These are phyloP conservation scores for Tulasnella sp. DNA, from an alignment of 768 basidiomycete species.

Conservation along the genomic window DNA sequence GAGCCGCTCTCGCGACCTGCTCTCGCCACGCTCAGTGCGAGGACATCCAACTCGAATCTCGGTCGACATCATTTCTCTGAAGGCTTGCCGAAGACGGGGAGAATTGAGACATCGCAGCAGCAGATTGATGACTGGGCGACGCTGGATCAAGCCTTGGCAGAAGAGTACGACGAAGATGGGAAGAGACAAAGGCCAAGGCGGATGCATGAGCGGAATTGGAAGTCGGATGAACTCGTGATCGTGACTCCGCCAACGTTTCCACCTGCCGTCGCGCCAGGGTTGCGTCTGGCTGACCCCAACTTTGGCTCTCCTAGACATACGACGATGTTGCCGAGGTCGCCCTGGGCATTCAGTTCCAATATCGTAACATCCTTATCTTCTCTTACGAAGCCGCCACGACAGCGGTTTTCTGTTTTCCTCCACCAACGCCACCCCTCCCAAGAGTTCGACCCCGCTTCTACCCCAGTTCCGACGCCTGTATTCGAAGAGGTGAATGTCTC, in stretches of 20 bases:
- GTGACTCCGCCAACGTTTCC: background rate
- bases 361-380: background rate
- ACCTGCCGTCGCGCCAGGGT: background rate
- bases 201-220: slow-evolving; percentile 1
- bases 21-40: background rate
- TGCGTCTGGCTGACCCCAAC: background rate
- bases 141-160: background rate
- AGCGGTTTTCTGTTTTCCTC: background rate
- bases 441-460: background rate
- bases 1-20: background rate
- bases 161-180: background rate
- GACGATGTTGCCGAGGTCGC: background rate
- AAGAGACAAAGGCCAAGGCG: background rate
- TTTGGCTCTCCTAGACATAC: background rate
- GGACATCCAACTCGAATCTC: background rate
- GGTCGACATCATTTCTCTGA: background rate
- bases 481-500: background rate
- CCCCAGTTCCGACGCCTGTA: background rate
- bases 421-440: background rate
- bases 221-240: background rate
- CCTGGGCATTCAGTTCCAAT: background rate
- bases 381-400: background rate
- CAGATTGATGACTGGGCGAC: background rate
- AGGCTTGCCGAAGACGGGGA: too few relatives aligned
- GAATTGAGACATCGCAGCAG: background rate